Percentiles rank a stretch among this genome's conserved stretches.
phyloP scores from a whole-genome alignment of 2,329 filamentous ascomycete genomes.

The Fusarium odoratissimum region DNA sequence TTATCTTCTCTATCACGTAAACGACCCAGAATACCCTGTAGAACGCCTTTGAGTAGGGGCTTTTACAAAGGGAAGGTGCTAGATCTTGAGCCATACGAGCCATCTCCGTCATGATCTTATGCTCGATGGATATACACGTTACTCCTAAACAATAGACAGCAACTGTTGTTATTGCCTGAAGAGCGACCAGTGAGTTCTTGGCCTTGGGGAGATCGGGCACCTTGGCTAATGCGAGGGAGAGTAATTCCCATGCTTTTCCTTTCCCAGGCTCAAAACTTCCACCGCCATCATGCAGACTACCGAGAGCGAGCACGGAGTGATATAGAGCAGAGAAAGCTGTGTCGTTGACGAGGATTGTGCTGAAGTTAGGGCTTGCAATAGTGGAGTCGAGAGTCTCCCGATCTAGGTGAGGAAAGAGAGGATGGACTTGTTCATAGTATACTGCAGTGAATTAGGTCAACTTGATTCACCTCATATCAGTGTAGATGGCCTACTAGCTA shows the following conservation, averaged over 20 bases:
- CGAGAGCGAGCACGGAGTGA: slow-evolving; percentile 33
- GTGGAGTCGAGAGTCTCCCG: slow-evolving; percentile 21
- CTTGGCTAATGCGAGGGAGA: slow-evolving; percentile 27
- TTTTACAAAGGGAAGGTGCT: slow-evolving; percentile 9
- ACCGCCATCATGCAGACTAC: slow-evolving; percentile 29
- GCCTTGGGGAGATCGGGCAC: slow-evolving; percentile 17
- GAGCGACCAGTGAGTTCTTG: slow-evolving; percentile 14
- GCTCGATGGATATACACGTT: slow-evolving; percentile 32
- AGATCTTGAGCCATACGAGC: slow-evolving; percentile 34
- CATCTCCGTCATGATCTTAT: slow-evolving; percentile 33
- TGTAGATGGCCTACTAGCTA: neutral
- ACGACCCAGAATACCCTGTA: slow-evolving; percentile 35
- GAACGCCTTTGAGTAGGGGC: slow-evolving; percentile 11
- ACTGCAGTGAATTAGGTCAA: neutral
- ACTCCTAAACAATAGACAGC: slow-evolving; percentile 22
- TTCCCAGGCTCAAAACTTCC: slow-evolving; percentile 40
- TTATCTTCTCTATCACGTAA: slow-evolving; percentile 37
- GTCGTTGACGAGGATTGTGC: slow-evolving; percentile 1
- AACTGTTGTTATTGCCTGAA: slow-evolving; percentile 35
- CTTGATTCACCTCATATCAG: accelerated
- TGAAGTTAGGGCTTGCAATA: neutral
- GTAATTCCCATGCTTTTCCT: slow-evolving; percentile 34
- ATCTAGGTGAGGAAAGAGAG: slow-evolving; percentile 33
- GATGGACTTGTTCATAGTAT: slow-evolving; percentile 40
- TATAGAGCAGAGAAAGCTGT: slow-evolving; percentile 34